These are phyloP conservation scores for Termitomyces sp. DNA, from an alignment of 1,284 basidiomycete genomes.

Conservation along the genomic window DNA sequence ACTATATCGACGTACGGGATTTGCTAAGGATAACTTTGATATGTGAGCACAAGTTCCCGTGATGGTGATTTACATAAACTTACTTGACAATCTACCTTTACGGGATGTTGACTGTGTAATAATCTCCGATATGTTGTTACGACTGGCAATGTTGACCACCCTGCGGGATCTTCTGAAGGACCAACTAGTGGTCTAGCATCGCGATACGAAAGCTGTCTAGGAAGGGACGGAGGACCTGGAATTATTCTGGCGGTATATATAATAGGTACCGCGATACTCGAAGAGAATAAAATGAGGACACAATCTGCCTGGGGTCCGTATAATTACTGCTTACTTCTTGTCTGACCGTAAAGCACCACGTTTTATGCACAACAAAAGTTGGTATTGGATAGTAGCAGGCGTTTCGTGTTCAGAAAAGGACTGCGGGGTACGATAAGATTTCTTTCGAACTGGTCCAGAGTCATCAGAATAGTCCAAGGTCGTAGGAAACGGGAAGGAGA, in stretches of 20 bases:
- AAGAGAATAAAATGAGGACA: neutral
- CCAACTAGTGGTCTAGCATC: slow-evolving; percentile 25
- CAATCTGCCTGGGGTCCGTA: neutral
- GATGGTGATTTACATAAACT: neutral
- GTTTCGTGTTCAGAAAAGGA: slow-evolving; percentile 31
- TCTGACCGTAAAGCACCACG: slow-evolving; percentile 26
- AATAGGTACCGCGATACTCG: slow-evolving; percentile 29
- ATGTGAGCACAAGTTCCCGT: neutral
- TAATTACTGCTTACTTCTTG: slow-evolving; percentile 21
- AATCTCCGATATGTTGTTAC: neutral
- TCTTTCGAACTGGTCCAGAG: neutral
- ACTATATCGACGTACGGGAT: slow-evolving; percentile 1
- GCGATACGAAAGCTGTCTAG: slow-evolving; percentile 33
- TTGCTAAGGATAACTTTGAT: slow-evolving; percentile 10
- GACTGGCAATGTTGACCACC: slow-evolving; percentile 20
- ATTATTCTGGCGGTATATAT: slow-evolving; percentile 31
- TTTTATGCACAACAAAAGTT: slow-evolving; percentile 24
- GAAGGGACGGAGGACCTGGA: slow-evolving; percentile 28
- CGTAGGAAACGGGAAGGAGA: slow-evolving; percentile 26
- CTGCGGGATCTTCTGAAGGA: slow-evolving; percentile 28
- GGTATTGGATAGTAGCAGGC: slow-evolving; percentile 28
- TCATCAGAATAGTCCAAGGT: slow-evolving; percentile 19
- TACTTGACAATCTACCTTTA: slow-evolving; percentile 7
- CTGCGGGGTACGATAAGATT: slow-evolving; percentile 25
- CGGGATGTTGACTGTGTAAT: neutral